phyloP scores from a whole-genome alignment of 2,329 filamentous ascomycete genomes.

The Pyricularia sp. region DNA sequence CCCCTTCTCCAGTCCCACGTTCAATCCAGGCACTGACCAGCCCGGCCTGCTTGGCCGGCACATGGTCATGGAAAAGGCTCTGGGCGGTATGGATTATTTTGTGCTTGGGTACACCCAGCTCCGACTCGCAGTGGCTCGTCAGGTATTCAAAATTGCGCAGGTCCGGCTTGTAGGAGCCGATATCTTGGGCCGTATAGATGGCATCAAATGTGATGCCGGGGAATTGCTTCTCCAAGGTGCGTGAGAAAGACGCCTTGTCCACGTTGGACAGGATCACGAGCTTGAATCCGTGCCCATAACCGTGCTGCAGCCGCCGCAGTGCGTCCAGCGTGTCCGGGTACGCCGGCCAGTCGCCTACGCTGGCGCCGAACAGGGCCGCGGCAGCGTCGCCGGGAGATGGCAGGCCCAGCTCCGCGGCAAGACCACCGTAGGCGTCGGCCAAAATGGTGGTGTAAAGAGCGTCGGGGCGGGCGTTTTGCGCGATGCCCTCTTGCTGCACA shows the following conservation, averaged over 20 bases:
- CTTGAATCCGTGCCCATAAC: constrained; percentile 31
- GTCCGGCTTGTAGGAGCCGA: constrained; percentile 64
- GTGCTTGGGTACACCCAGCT: constrained; percentile 41
- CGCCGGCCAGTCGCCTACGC: constrained; percentile 43
- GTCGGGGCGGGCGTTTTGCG: constrained; percentile 44
- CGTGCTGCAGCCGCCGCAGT: constrained; percentile 34
- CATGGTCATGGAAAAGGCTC: constrained; percentile 61
- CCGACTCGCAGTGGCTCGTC: constrained; percentile 38
- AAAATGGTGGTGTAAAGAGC: constrained; percentile 54
- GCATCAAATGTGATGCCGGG: constrained; percentile 45
- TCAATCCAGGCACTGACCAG: constrained; percentile 54
- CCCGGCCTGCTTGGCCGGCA: constrained; percentile 49
- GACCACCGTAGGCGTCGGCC: constrained; percentile 31
- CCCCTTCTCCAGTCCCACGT: constrained; percentile 23
- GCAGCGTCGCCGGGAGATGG: constrained; percentile 24
- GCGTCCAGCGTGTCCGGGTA: constrained; percentile 49
- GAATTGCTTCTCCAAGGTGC: constrained; percentile 26
- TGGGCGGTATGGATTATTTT: constrained; percentile 57
- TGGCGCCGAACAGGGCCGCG: constrained; percentile 37
- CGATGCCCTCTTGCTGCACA: constrained; percentile 30
- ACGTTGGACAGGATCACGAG: constrained; percentile 54
- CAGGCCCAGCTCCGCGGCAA: constrained; percentile 34
- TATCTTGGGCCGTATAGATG: constrained; percentile 60
- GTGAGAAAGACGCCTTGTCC: constrained; percentile 31
- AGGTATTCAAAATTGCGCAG: constrained; percentile 57